Evolutionary conservation across 495 filamentous ascomycete genomes (phyloP).

Genomic region (Letharia columbiana): DNA sequence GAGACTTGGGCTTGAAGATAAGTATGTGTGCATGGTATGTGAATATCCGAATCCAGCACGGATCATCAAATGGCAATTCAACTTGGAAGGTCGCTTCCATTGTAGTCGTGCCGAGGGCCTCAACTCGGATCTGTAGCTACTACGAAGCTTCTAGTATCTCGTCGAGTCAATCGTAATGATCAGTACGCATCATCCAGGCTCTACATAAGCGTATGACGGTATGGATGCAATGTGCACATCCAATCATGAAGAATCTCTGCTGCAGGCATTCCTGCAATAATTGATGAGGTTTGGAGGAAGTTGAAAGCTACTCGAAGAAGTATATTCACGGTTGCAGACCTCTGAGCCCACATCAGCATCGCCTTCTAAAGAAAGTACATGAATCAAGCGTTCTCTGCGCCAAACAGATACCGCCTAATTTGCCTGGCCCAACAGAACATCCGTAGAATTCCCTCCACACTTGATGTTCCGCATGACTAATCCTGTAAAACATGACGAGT

Average conservation of each 20-base stretch:
- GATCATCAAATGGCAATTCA: neutral
- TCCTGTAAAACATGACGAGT: conserved; percentile 2
- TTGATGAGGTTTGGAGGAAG: neutral
- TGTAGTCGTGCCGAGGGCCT: neutral
- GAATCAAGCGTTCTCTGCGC: conserved; percentile 2
- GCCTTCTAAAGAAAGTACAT: conserved; percentile 3
- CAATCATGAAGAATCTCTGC: neutral
- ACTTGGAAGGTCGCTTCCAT: neutral
- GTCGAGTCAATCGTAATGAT: neutral
- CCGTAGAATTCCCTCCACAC: conserved; percentile 7
- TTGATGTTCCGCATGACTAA: conserved; percentile 1
- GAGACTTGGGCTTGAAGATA: neutral
- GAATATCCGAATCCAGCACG: neutral
- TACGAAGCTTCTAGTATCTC: neutral
- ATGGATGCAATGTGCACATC: neutral
- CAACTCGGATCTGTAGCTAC: neutral
- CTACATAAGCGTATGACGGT: neutral
- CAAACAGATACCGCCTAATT: conserved; percentile 4
- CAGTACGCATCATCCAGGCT: neutral
- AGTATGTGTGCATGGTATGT: neutral
- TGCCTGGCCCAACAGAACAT: neutral
- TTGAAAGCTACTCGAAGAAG: neutral
- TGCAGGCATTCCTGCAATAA: neutral
- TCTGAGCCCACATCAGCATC: neutral
- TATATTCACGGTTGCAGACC: neutral